Evolutionary conservation across 495 filamentous ascomycete species (phyloP), one percentile per base, ranked within the genome.

Genomic region (Penicillium robsamsonii): DNA sequence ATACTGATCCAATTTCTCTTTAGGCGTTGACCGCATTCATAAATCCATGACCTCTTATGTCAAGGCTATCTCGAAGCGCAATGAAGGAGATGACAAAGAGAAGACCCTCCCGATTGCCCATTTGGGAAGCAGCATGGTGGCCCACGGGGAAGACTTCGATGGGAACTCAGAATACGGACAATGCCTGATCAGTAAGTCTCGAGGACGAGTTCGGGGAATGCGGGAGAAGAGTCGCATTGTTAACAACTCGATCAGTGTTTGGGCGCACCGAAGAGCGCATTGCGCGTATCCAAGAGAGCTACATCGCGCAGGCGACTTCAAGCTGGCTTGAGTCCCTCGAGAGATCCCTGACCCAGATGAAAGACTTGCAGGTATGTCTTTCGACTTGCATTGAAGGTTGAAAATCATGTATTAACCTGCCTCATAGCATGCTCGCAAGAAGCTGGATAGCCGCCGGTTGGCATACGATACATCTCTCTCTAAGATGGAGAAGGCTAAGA

Each of bases 401-500:
- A 41, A 31, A 30, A 30, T 6, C 18, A 6, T 2, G 9, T 17
- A 3, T 25, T 59, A 31, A 55, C 15, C 12, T 47, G 11, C 49
- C 25, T 37, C 5, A 53, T 18, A 52, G 41, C 53, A 59, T 7
- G 85, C 94, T 46, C 87, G 92, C 59, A 97, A 93, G 82, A 98
- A 97, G 84, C 86, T 98, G 42, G 94, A 98, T 67, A 87, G 76
- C 58, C 87, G 94, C 29, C 86, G 94, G 55, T 76, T 97, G 57
- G 91, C 91, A 37, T 97, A 96, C 65, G 94, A 98, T 70, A 86
- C 94, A 13, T 92, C 90, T 50, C 82, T 91, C 13, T 82, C 85
- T 27, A 98, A 97, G 78, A 89, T 95, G 82, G 88, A 96, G 63
- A 97, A 96, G 65, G 84, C 84, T 10, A 97, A 96, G 78, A 88